Conservation (phyloP, 2,329 filamentous ascomycete species). For the Arthrobotrys megalospora region DNA sequence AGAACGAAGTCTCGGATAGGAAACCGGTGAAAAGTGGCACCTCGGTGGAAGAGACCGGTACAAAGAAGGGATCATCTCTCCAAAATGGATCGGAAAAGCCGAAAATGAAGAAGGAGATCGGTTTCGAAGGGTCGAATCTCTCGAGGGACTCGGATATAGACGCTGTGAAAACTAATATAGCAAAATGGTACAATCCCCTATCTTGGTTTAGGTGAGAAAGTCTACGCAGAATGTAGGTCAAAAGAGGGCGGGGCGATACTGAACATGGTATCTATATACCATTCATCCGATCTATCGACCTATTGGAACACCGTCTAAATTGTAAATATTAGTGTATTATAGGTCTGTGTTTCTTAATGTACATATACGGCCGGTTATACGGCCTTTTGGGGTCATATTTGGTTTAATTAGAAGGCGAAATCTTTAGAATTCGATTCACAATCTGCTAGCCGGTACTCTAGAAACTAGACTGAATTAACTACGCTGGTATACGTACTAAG, state of each 20-base stretch:
- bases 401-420: not conserved
- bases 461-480: too few species aligned
- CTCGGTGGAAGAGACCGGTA: not conserved
- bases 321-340: slow-evolving; percentile 11
- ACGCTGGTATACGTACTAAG: too few species aligned
- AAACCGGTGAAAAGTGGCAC: not conserved
- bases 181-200: slow-evolving; percentile 55
- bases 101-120: not conserved
- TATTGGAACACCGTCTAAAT: not conserved
- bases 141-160: slow-evolving; percentile 16
- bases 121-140: slow-evolving; percentile 41
- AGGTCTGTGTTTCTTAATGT: not conserved
- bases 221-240: not conserved
- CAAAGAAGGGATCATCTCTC: not conserved
- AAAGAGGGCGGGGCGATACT: too few species aligned
- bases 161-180: not conserved
- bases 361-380: not conserved
- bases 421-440: too few species aligned
- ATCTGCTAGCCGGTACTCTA: too few species aligned
- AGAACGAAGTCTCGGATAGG: not conserved
- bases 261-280: too few species aligned
- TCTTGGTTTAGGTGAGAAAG: slow-evolving; percentile 43
- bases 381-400: not conserved
- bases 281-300: too few species aligned
- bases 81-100: not conserved